Percentiles rank a stretch among this genome's conserved stretches.
Conservation (phyloP, 2,329 filamentous ascomycete species). For the Lasiodiplodia hormozganensis region DNA sequence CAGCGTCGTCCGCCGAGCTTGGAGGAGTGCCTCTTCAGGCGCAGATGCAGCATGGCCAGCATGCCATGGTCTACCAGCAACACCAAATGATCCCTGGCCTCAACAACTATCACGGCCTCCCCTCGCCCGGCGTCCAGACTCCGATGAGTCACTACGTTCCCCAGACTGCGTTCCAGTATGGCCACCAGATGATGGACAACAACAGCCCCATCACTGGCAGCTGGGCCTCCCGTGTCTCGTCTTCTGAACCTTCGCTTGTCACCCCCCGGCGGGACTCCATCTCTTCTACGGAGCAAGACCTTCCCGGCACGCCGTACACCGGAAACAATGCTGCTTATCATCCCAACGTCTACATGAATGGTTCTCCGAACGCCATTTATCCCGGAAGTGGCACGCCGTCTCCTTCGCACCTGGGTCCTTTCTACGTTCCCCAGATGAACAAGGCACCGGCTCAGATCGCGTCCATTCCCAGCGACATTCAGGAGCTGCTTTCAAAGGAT, state of each 20-base stretch:
- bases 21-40: constrained; percentile 38
- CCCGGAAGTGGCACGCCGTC: constrained; percentile 57
- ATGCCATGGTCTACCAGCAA: constrained; percentile 47
- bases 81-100: constrained; percentile 41
- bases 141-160: constrained; percentile 53
- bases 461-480: constrained; percentile 51
- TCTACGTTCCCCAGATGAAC: constrained; percentile 49
- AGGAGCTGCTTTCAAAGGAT: constrained; percentile 65
- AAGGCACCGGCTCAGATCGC: constrained; percentile 48
- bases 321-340: constrained; percentile 42
- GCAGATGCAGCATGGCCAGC: constrained; percentile 41
- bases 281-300: constrained; percentile 60
- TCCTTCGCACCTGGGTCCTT: constrained; percentile 55
- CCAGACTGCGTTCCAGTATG: constrained; percentile 52
- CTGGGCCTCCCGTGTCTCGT: constrained; percentile 55
- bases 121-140: constrained; percentile 53
- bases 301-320: constrained; percentile 56
- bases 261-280: constrained; percentile 59
- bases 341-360: constrained; percentile 56
- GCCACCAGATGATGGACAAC: constrained; percentile 52
- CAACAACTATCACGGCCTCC: constrained; percentile 42
- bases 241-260: constrained; percentile 57
- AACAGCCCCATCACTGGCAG: constrained; percentile 53
- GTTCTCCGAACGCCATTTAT: constrained; percentile 57
- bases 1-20: constrained; percentile 45